Evolutionary conservation across 2,329 filamentous ascomycete species (phyloP).

Genomic region (Colletotrichum tofieldiae): DNA sequence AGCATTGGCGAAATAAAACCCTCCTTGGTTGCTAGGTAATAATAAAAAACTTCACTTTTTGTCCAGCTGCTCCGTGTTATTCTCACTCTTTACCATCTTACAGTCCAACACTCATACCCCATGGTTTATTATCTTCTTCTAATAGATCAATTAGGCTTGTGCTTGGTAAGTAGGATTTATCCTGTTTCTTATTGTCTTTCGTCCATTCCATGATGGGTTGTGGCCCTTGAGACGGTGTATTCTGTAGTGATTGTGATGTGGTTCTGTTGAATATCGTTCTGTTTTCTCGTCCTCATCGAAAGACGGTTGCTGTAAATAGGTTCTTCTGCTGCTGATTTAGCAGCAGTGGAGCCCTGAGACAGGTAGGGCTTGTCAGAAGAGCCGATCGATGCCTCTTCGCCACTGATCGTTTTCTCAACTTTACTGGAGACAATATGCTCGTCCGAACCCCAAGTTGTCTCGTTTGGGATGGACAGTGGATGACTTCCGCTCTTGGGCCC

Average conservation of each 20-base stretch:
- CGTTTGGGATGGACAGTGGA: slow-evolving; percentile 17
- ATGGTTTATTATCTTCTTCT: too few relatives aligned
- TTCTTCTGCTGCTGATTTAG: background rate
- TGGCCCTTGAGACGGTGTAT: slow-evolving; percentile 10
- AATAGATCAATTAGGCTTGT: too few relatives aligned
- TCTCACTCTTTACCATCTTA: too few relatives aligned
- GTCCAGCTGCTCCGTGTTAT: too few relatives aligned
- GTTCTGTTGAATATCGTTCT: background rate
- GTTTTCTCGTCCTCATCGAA: background rate
- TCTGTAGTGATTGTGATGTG: slow-evolving; percentile 30
- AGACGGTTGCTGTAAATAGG: background rate
- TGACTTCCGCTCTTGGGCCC: background rate
- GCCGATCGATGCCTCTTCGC: slow-evolving; percentile 16
- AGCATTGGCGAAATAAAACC: too few relatives aligned
- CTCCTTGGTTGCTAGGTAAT: too few relatives aligned
- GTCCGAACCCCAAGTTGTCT: slow-evolving; percentile 19
- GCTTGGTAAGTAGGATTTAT: too few relatives aligned
- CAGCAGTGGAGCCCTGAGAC: background rate
- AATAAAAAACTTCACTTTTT: too few relatives aligned
- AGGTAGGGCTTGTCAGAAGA: slow-evolving; percentile 5
- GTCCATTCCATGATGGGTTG: background rate
- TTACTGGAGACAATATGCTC: slow-evolving; percentile 25
- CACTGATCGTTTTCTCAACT: background rate
- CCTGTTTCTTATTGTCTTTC: background rate
- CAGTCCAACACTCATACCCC: too few relatives aligned